Percentiles rank a stretch among this genome's conserved stretches.
Conservation (phyloP, 2,329 filamentous ascomycete species). For the Hypoxylon sp. region DNA sequence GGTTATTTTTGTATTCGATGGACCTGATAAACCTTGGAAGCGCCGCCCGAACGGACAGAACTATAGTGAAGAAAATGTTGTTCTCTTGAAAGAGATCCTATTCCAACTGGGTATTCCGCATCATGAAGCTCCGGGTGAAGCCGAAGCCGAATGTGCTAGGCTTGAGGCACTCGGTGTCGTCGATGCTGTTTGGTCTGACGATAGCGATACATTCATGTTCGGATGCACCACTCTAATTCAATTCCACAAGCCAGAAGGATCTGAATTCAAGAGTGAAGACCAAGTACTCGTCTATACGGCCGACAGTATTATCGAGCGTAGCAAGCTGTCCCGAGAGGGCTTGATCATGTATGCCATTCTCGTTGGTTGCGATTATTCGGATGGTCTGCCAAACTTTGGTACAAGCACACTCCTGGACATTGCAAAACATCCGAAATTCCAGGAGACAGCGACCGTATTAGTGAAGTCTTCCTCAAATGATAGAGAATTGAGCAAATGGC, state of each 20-base stretch:
- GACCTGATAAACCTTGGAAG: slow-evolving; percentile 57
- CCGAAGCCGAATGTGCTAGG: slow-evolving; percentile 64
- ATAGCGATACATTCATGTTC: slow-evolving; percentile 64
- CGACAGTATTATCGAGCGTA: slow-evolving; percentile 33
- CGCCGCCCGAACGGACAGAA: slow-evolving; percentile 43
- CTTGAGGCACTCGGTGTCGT: slow-evolving; percentile 61
- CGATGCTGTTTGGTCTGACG: slow-evolving; percentile 65
- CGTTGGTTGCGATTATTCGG: slow-evolving; percentile 48
- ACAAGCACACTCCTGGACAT: slow-evolving; percentile 37
- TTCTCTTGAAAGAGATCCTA: slow-evolving; percentile 57
- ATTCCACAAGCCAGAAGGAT: slow-evolving; percentile 43
- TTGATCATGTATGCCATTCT: slow-evolving; percentile 49
- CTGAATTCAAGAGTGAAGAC: slow-evolving; percentile 38
- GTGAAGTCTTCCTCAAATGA: slow-evolving; percentile 30
- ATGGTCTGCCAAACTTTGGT: slow-evolving; percentile 44
- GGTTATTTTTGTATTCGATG: slow-evolving; percentile 69
- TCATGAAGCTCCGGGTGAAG: slow-evolving; percentile 63
- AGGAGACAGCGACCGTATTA: slow-evolving; percentile 40
- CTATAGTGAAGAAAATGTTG: slow-evolving; percentile 55
- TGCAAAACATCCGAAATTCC: slow-evolving; percentile 41
- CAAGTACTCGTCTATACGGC: slow-evolving; percentile 33
- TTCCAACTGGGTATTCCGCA: slow-evolving; percentile 59
- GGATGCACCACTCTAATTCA: slow-evolving; percentile 60
- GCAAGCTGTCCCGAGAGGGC: slow-evolving; percentile 38
- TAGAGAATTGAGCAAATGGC: slow-evolving; percentile 43